Evolutionary conservation across 352 stramenopile genomes (phyloP), one percentile per base, ranked within the genome.

Genomic region (Pythium volutum): DNA sequence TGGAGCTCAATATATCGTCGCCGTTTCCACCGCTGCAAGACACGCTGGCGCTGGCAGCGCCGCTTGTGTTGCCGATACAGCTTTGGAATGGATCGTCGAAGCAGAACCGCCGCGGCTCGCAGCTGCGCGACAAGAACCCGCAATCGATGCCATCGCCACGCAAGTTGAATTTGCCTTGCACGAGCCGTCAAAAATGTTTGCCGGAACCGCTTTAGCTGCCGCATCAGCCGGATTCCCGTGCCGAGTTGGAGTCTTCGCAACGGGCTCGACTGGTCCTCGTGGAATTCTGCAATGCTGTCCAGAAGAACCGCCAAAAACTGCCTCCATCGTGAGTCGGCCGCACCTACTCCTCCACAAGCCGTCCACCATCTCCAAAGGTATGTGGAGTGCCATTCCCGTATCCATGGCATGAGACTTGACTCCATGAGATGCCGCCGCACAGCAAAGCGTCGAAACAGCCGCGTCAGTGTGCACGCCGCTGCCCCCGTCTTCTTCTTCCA

Each of bases 361-460:
- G 4, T 22, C 4, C 16, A 43, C 65, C 66, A 79, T 1, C 15
- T 18, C 8, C 57, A 9, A 14, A 76, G 43, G 33, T 57, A 66
- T 20, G 46, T 39, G 3, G 42, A 11, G 27, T 65, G 53, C 34
- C 22, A 59, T 9, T 34, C 8, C 7, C 36, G n/a, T 10, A 70
- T 26, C 48, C 43, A 62, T 10, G 48, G 41, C 3, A 58, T 18
- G 26, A 65, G 6, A 16, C 20, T 22, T n/a, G 6, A 15, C 11
- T 20, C 12, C 7, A 66, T 29, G 41, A 70, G 26, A 5, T 48
- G 23, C 46, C 63, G 66, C 39, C 59, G 73, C 14, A 50, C 49
- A 6, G 23, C 15, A 33, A 73, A 81, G 3, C 27, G 11, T 8
- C 62, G 62, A 39, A 78, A 50, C 16, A 80, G 29, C 20, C 14